These are phyloP conservation scores for Diaporthe caulivora DNA, from an alignment of 2,329 filamentous ascomycete species.

Conservation along the genomic window DNA sequence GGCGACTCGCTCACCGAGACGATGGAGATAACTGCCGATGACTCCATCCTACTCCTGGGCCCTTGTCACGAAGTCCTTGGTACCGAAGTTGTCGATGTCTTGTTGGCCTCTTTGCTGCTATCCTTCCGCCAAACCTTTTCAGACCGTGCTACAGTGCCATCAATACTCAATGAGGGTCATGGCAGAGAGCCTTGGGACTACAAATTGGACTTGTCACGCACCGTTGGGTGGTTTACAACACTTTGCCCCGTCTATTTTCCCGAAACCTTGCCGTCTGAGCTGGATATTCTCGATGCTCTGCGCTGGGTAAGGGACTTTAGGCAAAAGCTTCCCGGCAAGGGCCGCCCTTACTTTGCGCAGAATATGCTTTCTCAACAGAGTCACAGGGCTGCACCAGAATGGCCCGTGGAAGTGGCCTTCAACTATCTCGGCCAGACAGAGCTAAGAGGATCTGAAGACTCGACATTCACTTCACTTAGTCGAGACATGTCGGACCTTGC, in stretches of 20 bases:
- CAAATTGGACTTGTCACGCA: not conserved
- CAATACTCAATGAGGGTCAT: slow-evolving; percentile 10
- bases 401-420: not conserved
- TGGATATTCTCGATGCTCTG: not conserved
- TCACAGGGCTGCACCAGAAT: not conserved
- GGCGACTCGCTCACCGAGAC: not conserved
- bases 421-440: slow-evolving; percentile 6
- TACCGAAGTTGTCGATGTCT: slow-evolving; percentile 1
- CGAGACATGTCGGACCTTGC: not conserved
- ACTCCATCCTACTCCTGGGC: not conserved
- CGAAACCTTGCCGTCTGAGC: not conserved
- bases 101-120: slow-evolving; percentile 4
- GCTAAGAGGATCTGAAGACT: not conserved
- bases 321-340: slow-evolving; percentile 6
- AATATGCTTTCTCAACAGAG: not conserved
- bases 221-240: slow-evolving; percentile 6
- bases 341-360: slow-evolving; percentile 14
- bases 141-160: not conserved
- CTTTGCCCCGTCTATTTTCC: slow-evolving; percentile 4
- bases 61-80: not conserved
- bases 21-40: not conserved
- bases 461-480: not conserved
- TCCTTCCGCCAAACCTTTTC: slow-evolving; percentile 5
- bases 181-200: slow-evolving; percentile 7
- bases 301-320: slow-evolving; percentile 3